phyloP scores from a whole-genome alignment of 306 rosid genomes.

The Cucurbita moschata region DNA sequence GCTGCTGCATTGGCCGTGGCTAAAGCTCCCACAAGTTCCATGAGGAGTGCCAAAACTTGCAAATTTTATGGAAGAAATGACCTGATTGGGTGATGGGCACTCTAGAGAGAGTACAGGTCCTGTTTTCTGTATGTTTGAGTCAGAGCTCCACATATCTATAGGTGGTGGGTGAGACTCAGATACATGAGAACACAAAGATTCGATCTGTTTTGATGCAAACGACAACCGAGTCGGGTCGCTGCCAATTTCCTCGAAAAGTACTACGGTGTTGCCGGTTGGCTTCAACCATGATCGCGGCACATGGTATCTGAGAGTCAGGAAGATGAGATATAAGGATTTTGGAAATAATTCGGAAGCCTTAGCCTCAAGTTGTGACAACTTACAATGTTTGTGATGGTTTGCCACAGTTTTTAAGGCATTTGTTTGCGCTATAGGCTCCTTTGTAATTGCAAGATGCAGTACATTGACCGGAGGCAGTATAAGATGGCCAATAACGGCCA shows the following conservation, averaged over 20 bases:
- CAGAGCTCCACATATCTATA: constrained; percentile 47
- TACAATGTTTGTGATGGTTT: constrained; percentile 77
- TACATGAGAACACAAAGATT: constrained; percentile 58
- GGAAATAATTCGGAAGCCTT: not conserved
- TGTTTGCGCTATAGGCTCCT: constrained; percentile 33
- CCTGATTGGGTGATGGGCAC: constrained; percentile 63
- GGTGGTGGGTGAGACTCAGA: constrained; percentile 79
- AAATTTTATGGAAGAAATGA: constrained; percentile 66
- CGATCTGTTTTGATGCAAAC: constrained; percentile 45
- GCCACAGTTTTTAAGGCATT: constrained; percentile 79
- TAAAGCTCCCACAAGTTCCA: constrained; percentile 69
- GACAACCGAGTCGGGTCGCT: constrained; percentile 61
- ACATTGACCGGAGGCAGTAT: constrained; percentile 41
- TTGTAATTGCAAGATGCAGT: constrained; percentile 38
- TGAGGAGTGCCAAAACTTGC: constrained; percentile 77
- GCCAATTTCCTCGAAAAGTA: constrained; percentile 73
- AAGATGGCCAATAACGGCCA: constrained; percentile 82
- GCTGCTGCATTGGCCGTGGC: constrained; percentile 60
- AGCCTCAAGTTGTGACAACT: constrained; percentile 13
- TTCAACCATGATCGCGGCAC: constrained; percentile 71
- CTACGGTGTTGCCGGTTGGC: constrained; percentile 47
- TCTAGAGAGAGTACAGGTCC: constrained; percentile 47
- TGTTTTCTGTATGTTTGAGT: constrained; percentile 18
- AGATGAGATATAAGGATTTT: constrained; percentile 15
- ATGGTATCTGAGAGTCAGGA: constrained; percentile 44